phyloP scores from a whole-genome alignment of 805 yeast species.

The Tetrapisispora iriomotensis region DNA sequence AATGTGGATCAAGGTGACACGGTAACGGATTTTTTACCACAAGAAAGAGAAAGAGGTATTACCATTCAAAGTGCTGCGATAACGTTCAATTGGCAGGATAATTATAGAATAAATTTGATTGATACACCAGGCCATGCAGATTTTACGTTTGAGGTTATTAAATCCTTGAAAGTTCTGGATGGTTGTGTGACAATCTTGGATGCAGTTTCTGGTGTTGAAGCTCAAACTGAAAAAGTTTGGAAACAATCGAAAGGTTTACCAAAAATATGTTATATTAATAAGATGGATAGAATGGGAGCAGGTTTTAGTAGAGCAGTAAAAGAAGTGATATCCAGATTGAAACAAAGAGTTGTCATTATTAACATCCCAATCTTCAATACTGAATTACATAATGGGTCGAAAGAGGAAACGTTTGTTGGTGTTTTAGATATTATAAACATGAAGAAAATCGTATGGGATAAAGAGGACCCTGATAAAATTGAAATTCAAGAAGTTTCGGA shows the following conservation, averaged over 20 bases:
- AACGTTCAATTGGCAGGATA: slow-evolving; percentile 70
- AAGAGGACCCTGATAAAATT: slow-evolving; percentile 17
- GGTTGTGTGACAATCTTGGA: slow-evolving; percentile 91
- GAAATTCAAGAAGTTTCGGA: slow-evolving; percentile 46
- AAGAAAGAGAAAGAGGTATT: slow-evolving; percentile 87
- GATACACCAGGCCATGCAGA: slow-evolving; percentile 99
- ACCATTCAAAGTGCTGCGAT: slow-evolving; percentile 96
- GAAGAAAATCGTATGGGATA: slow-evolving; percentile 41
- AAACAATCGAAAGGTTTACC: slow-evolving; percentile 76
- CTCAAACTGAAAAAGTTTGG: slow-evolving; percentile 98
- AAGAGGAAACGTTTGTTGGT: slow-evolving; percentile 37
- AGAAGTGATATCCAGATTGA: slow-evolving; percentile 67
- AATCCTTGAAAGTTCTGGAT: slow-evolving; percentile 84
- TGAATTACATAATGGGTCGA: slow-evolving; percentile 22
- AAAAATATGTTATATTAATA: slow-evolving; percentile 70
- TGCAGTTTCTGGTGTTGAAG: slow-evolving; percentile 96
- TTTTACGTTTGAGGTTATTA: slow-evolving; percentile 85
- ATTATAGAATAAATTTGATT: slow-evolving; percentile 67
- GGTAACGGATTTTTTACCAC: slow-evolving; percentile 82
- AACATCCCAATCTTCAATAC: slow-evolving; percentile 63
- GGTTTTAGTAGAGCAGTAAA: slow-evolving; percentile 85
- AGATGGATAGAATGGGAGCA: slow-evolving; percentile 96
- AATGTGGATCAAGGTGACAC: slow-evolving; percentile 96
- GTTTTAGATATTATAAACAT: slow-evolving; percentile 49
- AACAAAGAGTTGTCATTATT: slow-evolving; percentile 63